phyloP scores from a whole-genome alignment of 176 grass and related monocot genomes.

The Secale cereale region DNA sequence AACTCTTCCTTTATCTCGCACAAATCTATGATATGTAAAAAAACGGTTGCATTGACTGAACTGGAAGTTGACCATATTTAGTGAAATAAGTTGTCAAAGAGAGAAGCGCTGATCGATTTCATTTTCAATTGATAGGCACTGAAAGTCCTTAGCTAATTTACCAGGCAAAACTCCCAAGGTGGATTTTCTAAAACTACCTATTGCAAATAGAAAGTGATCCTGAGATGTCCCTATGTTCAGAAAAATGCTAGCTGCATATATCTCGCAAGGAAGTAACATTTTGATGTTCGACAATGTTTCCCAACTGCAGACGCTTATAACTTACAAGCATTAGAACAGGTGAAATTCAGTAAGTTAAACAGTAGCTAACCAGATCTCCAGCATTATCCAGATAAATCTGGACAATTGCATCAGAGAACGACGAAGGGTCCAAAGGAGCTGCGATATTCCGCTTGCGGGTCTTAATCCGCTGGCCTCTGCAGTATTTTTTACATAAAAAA shows the following conservation, averaged over 20 bases:
- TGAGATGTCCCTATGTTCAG: not conserved
- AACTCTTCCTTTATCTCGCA: not conserved
- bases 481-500: conserved; percentile 19
- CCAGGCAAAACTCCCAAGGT: not conserved
- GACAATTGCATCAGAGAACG: conserved; percentile 99
- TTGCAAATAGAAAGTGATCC: not conserved
- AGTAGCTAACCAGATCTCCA: conserved; percentile 80
- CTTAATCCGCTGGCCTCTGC: conserved; percentile 97
- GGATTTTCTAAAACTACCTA: not conserved
- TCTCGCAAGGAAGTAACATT: not conserved
- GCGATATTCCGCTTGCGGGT: conserved; percentile 98
- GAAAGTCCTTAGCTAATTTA: not conserved
- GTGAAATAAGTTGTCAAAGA: not conserved
- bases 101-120: not conserved
- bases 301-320: not conserved
- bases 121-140: not conserved
- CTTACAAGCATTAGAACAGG: not conserved
- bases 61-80: not conserved
- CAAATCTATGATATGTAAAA: not conserved
- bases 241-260: not conserved
- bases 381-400: conserved; percentile 99
- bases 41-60: not conserved
- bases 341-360: conserved; percentile 6
- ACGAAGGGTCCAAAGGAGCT: conserved; percentile 89
- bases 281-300: not conserved